Base-by-base conservation (phyloP, 2,329 filamentous ascomycete species). In the Escovopsis sp. region DNA sequence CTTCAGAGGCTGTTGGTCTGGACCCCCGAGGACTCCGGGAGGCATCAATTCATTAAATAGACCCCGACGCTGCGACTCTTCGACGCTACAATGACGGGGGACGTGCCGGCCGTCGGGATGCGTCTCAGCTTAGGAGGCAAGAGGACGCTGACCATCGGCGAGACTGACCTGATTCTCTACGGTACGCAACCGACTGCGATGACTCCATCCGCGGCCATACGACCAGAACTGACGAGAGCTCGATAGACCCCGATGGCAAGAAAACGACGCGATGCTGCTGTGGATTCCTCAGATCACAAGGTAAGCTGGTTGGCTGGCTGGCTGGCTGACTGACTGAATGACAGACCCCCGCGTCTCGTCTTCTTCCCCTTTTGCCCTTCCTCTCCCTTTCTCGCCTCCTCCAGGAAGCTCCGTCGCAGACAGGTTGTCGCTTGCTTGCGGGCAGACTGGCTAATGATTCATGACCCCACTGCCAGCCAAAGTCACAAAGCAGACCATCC, bases 401-500 rank as follows among this genome's bases (percentile, higher is more conserved):
- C 5, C 20, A 20, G 5, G 20, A 20, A 20, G 5, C 20, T 5
- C 20, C 20, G 20, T 20, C 20, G 20, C 20, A 20, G 5, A 20
- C 20, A 20, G 20, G 20, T 15, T 5, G 13, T 15, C 13, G 10
- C n/a, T 35, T 35, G 33, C n/a, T 15, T 35, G 12, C 16, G n/a
- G 33, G 7, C 33, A 14, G n/a, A 35, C 16, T 12, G 14, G 32
- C 20, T 20, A 33, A 35, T n/a, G 2, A 35, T 14, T 2, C 33
- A 35, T 14, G n/a, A 35, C 33, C 20, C 5, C 20, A 20, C 20
- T 20, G 20, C 20, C 39, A 60, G 57, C 49, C 40, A 44, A 47
- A n/a, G 39, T 43, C 36, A 43, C 49, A 8, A 54, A 50, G 10
- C 49, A 57, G 16, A 52, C 53, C 5, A 81, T 95, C 27, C 79